These are phyloP conservation scores for Eucalyptus cladocalyx DNA, from an alignment of 345 rosid genomes.

Conservation along the genomic window DNA sequence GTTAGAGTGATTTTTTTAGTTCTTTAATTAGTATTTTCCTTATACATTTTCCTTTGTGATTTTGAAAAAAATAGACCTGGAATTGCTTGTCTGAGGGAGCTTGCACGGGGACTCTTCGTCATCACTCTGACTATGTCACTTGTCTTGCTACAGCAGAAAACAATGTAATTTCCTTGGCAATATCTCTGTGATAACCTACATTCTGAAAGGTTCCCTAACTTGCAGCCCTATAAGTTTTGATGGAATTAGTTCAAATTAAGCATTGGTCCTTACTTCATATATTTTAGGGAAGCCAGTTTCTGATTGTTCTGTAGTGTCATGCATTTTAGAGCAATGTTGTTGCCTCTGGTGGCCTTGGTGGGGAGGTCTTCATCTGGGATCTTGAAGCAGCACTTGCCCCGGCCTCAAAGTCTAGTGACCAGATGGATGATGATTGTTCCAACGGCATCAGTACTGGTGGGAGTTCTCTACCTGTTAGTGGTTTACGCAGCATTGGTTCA, in stretches of 20 bases:
- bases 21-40: background rate
- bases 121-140: constrained; percentile 96
- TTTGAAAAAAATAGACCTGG: constrained; percentile 53
- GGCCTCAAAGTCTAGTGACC: constrained; percentile 58
- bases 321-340: constrained; percentile 85
- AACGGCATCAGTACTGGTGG: constrained; percentile 55
- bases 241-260: background rate
- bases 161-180: constrained; percentile 62
- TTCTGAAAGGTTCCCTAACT: background rate
- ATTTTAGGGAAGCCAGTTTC: constrained; percentile 18
- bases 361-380: constrained; percentile 99
- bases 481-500: constrained; percentile 72
- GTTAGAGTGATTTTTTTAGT: background rate
- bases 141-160: constrained; percentile 81
- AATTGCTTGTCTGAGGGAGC: constrained; percentile 77
- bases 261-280: background rate
- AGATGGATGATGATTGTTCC: constrained; percentile 65
- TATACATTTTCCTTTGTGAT: background rate
- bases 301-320: constrained; percentile 58
- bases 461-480: constrained; percentile 48
- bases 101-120: constrained; percentile 79
- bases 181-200: background rate
- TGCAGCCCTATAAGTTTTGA: background rate
- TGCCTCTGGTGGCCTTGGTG: constrained; percentile 99
- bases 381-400: constrained; percentile 88